These are phyloP conservation scores for Lathyrus oleraceus DNA, from an alignment of 306 rosid species.

Conservation along the genomic window DNA sequence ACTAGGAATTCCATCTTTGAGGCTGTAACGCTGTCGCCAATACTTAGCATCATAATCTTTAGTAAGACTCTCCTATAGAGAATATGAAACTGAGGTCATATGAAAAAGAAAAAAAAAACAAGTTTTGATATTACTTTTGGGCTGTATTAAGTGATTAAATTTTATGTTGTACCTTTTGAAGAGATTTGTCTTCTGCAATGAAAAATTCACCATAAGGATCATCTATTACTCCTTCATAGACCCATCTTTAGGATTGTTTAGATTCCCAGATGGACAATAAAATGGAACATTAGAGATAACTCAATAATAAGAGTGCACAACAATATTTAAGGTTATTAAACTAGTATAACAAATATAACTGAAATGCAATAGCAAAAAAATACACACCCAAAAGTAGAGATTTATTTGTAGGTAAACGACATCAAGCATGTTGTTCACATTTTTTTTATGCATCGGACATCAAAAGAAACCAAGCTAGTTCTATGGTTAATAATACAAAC, in stretches of 20 bases:
- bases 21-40: conserved; percentile 94
- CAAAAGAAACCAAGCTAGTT: conserved; percentile 11
- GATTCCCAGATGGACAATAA: conserved; percentile 37
- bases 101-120: conserved; percentile 31
- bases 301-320: conserved; percentile 2
- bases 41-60: conserved; percentile 91
- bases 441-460: conserved; percentile 16
- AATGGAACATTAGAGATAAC: conserved; percentile 29
- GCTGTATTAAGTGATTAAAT: conserved; percentile 20
- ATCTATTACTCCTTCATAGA: conserved; percentile 94
- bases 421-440: neutral
- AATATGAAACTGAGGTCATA: conserved; percentile 36
- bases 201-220: conserved; percentile 97
- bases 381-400: neutral
- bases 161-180: conserved; percentile 66
- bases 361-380: conserved; percentile 4
- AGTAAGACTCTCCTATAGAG: conserved; percentile 83
- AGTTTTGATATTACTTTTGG: conserved; percentile 26
- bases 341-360: conserved; percentile 17
- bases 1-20: conserved; percentile 97
- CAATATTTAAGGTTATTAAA: conserved; percentile 4
- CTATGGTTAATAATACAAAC: conserved; percentile 20
- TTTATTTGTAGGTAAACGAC: neutral
- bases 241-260: conserved; percentile 71
- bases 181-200: conserved; percentile 89